Conservation (phyloP, 202 grass and related monocot species). For the Panicum hallii region DNA sequence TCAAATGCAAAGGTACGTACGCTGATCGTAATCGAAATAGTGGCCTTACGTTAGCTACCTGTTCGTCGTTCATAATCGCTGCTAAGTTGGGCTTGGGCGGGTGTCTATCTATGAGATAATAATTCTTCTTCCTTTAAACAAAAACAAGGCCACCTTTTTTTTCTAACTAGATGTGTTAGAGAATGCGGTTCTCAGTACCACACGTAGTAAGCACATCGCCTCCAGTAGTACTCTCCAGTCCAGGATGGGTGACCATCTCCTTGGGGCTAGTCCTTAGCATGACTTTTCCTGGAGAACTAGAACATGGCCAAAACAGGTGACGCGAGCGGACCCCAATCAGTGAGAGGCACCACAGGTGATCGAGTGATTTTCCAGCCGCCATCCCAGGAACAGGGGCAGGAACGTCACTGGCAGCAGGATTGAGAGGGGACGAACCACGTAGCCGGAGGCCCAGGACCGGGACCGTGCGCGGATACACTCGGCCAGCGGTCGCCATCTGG, state of each 20-base stretch:
- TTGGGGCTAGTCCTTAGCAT: background rate
- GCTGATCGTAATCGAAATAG: background rate
- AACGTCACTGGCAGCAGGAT: no score
- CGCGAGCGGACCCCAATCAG: background rate
- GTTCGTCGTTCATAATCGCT: background rate
- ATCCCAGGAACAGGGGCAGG: no score
- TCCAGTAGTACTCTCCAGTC: background rate
- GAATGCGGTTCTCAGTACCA: no score
- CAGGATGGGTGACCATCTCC: background rate
- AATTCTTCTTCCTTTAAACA: background rate
- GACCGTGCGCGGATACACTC: background rate
- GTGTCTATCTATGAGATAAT: background rate
- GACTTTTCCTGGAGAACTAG: background rate
- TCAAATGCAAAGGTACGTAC: slow-evolving; percentile 52
- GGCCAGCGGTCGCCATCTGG: background rate
- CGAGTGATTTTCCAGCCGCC: no score
- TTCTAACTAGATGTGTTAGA: no score
- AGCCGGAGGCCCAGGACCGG: no score
- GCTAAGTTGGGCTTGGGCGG: background rate
- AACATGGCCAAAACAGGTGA: background rate
- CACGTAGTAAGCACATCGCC: background rate
- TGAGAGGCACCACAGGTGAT: no score
- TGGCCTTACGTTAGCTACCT: background rate
- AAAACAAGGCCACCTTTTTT: no score
- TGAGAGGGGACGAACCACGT: no score